Evolutionary conservation across 2,329 filamentous ascomycete species (phyloP).

Genomic region (Diaporthe vaccinii): DNA sequence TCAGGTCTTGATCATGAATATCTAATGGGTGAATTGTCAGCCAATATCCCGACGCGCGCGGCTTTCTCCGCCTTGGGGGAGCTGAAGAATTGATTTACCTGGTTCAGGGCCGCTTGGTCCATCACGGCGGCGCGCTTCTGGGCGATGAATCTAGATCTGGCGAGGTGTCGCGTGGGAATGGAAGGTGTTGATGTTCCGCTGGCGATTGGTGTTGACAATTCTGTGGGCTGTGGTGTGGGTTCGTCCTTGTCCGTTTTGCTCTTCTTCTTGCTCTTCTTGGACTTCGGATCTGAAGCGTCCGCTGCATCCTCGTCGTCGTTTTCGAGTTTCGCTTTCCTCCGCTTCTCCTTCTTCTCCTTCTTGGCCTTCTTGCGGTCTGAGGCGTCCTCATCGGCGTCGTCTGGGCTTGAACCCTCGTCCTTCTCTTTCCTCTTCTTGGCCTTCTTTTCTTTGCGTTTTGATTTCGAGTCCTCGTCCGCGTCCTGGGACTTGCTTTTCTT

Average conservation of each 20-base stretch:
- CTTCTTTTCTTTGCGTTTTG: slow-evolving; percentile 64
- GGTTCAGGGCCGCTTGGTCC: slow-evolving; percentile 86
- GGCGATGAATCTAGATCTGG: slow-evolving; percentile 86
- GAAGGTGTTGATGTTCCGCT: slow-evolving; percentile 49
- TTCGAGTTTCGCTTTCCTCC: slow-evolving; percentile 55
- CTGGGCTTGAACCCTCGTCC: slow-evolving; percentile 46
- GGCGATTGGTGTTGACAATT: slow-evolving; percentile 59
- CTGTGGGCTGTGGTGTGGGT: slow-evolving; percentile 56
- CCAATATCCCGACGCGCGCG: neutral
- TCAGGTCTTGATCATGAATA: slow-evolving; percentile 75
- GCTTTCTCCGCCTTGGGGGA: neutral
- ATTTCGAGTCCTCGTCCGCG: slow-evolving; percentile 53
- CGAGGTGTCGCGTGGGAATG: slow-evolving; percentile 75
- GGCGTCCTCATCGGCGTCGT: slow-evolving; percentile 44
- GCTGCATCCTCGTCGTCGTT: slow-evolving; percentile 47
- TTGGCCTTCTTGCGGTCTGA: slow-evolving; percentile 46
- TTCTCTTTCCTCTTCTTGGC: slow-evolving; percentile 57
- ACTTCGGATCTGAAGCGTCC: slow-evolving; percentile 33
- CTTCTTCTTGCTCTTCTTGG: slow-evolving; percentile 45
- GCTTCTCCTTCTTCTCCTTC: slow-evolving; percentile 44
- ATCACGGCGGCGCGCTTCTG: slow-evolving; percentile 88
- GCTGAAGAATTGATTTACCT: slow-evolving; percentile 68
- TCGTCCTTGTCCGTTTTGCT: slow-evolving; percentile 45
- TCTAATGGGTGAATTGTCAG: slow-evolving; percentile 57
- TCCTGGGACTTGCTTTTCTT: slow-evolving; percentile 65